Evolutionary conservation across 2,329 filamentous ascomycete species (phyloP).

Genomic region (Fusarium mexicanum): DNA sequence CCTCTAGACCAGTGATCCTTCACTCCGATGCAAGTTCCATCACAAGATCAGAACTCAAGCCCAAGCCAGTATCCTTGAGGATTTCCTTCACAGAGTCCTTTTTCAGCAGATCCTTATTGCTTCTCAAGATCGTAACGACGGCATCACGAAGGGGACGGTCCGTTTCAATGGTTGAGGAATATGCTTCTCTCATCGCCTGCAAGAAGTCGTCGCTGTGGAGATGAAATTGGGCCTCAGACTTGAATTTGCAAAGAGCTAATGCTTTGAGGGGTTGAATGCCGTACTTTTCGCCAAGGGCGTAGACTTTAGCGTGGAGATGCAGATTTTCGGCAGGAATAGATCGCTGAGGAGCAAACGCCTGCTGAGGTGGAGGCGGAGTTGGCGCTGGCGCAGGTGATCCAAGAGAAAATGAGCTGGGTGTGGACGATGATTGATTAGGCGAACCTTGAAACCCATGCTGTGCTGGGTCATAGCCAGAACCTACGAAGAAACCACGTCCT

Average conservation of each 20-base stretch:
- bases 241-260: rapidly evolving
- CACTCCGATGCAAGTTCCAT: background rate
- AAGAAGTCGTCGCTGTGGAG: background rate
- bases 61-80: rapidly evolving
- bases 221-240: rapidly evolving
- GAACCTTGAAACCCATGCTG: rapidly evolving
- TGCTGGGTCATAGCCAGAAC: rapidly evolving
- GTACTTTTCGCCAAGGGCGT: background rate
- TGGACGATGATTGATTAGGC: rapidly evolving
- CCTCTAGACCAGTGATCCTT: background rate
- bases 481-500: rapidly evolving
- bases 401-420: rapidly evolving
- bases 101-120: rapidly evolving
- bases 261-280: background rate
- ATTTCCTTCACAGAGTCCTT: background rate
- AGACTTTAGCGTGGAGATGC: background rate
- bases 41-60: background rate
- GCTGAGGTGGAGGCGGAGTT: background rate
- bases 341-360: background rate
- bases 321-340: rapidly evolving
- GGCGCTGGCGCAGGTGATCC: background rate
- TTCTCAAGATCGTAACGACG: background rate
- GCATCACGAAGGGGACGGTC: background rate
- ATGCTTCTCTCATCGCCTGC: rapidly evolving
- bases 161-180: background rate